These are phyloP conservation scores for Oenanthe javanica DNA, from an alignment of 140 eudicot species.

Conservation along the genomic window DNA sequence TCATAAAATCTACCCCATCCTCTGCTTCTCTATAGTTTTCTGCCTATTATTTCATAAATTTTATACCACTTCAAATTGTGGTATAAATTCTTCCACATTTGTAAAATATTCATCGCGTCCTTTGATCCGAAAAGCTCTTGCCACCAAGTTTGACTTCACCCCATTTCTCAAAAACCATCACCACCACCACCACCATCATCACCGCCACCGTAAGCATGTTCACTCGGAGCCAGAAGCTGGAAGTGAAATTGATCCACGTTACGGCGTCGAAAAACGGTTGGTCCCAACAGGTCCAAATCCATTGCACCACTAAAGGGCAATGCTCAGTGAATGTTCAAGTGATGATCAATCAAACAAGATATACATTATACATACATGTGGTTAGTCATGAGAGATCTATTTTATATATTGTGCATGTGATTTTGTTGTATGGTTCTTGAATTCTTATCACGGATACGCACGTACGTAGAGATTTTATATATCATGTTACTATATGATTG, in stretches of 20 bases:
- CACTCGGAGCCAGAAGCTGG: conserved; percentile 8
- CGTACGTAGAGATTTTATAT: not conserved
- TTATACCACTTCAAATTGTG: conserved; percentile 7
- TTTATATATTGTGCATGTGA: not conserved
- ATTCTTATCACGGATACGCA: not conserved
- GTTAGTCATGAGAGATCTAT: not conserved
- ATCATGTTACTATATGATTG: not conserved
- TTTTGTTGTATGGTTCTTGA: not conserved
- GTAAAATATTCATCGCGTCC: conserved; percentile 6
- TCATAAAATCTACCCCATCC: conserved; percentile 24
- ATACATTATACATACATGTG: not conserved
- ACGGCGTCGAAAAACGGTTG: conserved; percentile 56
- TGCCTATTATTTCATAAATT: conserved; percentile 27
- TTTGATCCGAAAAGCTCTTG: conserved; percentile 40
- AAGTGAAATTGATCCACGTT: conserved; percentile 52
- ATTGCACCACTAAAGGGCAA: conserved; percentile 52
- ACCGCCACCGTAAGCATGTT: not conserved
- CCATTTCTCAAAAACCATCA: conserved; percentile 48
- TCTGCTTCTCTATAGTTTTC: conserved; percentile 33
- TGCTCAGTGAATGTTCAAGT: not conserved
- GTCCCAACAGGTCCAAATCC: conserved; percentile 93
- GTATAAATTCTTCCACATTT: conserved; percentile 7
- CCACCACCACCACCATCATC: conserved; percentile 19
- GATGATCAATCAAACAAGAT: not conserved
- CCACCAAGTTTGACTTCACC: conserved; percentile 56